A percentile compares a stretch with the other conserved stretches of the same genome.
Evolutionary conservation across 2,329 filamentous ascomycete species (phyloP).

Genomic region (Hypoxylon sp.): DNA sequence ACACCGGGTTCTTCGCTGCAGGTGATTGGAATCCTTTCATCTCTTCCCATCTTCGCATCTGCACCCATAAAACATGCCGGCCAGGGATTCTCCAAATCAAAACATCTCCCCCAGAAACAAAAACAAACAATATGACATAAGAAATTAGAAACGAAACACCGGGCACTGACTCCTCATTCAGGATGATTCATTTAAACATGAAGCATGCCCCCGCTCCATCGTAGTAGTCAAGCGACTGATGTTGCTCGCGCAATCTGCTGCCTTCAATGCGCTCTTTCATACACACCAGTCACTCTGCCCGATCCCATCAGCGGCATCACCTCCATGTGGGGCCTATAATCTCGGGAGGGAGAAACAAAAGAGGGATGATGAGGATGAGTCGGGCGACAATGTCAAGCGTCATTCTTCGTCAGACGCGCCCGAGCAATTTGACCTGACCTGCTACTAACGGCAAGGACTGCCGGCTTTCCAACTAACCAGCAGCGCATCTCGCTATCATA

Average conservation of each 20-base stretch:
- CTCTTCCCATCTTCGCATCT: conserved; percentile 28
- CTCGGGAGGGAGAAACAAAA: conserved; percentile 32
- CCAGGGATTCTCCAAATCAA: conserved; percentile 37
- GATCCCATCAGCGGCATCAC: conserved; percentile 1
- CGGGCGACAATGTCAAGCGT: conserved; percentile 22
- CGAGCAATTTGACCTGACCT: conserved; percentile 13
- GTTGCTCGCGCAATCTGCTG: conserved; percentile 30
- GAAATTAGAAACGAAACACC: conserved; percentile 26
- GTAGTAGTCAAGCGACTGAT: conserved; percentile 20
- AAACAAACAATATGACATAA: conserved; percentile 19
- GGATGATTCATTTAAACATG: conserved; percentile 39
- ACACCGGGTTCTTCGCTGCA: conserved; percentile 39
- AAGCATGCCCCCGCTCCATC: conserved; percentile 32
- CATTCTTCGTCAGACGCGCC: conserved; percentile 37
- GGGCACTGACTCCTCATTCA: conserved; percentile 10
- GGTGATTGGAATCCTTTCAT: conserved; percentile 37
- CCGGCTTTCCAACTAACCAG: conserved; percentile 29
- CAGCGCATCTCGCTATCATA: conserved; percentile 15
- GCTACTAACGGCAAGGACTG: conserved; percentile 15
- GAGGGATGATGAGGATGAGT: conserved; percentile 21
- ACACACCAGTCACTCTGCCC: not conserved
- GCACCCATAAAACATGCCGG: conserved; percentile 35
- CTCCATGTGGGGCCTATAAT: conserved; percentile 37
- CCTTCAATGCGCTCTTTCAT: conserved; percentile 28
- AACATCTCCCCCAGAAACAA: conserved; percentile 23